These are phyloP conservation scores for Saturnispora quitensis DNA, from an alignment of 805 yeast species.

Conservation along the genomic window DNA sequence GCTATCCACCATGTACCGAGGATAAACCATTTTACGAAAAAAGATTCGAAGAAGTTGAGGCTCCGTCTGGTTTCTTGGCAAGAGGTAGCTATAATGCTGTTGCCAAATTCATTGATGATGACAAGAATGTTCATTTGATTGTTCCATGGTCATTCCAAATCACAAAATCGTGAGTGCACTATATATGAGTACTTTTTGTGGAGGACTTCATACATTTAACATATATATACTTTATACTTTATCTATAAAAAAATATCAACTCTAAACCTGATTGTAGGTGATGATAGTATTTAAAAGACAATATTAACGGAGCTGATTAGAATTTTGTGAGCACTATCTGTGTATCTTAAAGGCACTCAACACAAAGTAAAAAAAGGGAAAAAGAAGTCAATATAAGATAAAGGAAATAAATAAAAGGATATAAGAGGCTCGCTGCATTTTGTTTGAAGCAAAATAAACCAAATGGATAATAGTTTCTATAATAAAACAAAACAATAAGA, in stretches of 20 bases:
- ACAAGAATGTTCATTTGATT: conserved; percentile 59
- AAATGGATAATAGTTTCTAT: too few species aligned
- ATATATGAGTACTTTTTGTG: background rate
- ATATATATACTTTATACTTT: background rate
- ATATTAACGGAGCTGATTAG: too few species aligned
- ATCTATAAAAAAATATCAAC: too few species aligned
- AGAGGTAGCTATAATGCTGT: conserved; percentile 78
- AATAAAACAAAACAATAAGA: too few species aligned
- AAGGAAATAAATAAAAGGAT: background rate
- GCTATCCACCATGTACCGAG: conserved; percentile 80
- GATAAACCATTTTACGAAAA: conserved; percentile 73
- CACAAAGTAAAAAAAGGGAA: too few species aligned
- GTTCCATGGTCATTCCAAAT: conserved; percentile 84
- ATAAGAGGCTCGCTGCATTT: background rate
- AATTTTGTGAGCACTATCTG: too few species aligned
- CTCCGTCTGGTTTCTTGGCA: conserved; percentile 83
- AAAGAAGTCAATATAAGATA: too few species aligned
- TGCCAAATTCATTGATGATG: conserved; percentile 83
- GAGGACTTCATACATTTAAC: background rate
- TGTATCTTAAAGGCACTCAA: too few species aligned
- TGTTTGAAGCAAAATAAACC: background rate
- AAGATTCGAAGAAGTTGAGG: conserved; percentile 67
- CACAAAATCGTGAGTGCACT: conserved; percentile 35
- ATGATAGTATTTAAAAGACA: too few species aligned
- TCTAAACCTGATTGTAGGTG: background rate